Percentiles rank a stretch among this genome's conserved stretches.
Conservation (phyloP, 805 yeast genomes). For the Pichia nakasei region DNA sequence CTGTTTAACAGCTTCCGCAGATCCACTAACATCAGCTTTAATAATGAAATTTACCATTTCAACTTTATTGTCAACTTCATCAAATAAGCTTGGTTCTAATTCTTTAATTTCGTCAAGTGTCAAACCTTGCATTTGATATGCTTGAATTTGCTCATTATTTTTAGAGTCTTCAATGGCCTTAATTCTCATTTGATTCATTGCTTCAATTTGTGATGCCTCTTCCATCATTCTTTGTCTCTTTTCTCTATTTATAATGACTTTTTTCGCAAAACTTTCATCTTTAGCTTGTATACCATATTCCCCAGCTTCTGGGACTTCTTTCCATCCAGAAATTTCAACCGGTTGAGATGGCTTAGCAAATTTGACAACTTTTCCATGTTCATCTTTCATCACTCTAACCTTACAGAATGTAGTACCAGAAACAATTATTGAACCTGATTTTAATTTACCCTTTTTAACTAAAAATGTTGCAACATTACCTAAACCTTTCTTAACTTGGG, state of each 20-base stretch:
- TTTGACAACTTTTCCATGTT: conserved; percentile 52
- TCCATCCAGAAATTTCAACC: conserved; percentile 91
- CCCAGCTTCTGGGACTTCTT: conserved; percentile 85
- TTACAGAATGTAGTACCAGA: conserved; percentile 86
- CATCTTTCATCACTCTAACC: conserved; percentile 71
- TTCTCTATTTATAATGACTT: conserved; percentile 57
- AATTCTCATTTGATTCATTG: conserved; percentile 58
- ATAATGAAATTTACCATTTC: conserved; percentile 53
- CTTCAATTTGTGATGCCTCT: conserved; percentile 58
- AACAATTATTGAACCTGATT: conserved; percentile 63
- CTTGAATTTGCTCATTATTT: conserved; percentile 45
- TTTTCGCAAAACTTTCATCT: conserved; percentile 65
- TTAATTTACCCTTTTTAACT: conserved; percentile 69
- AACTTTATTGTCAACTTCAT: conserved; percentile 20
- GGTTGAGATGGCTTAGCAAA: conserved; percentile 82
- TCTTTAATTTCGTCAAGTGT: conserved; percentile 37
- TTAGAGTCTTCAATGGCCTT: conserved; percentile 44
- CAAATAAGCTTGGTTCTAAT: conserved; percentile 26
- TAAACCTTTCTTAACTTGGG: conserved; percentile 69
- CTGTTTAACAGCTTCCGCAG: conserved; percentile 87
- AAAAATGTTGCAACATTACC: conserved; percentile 84
- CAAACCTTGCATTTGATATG: conserved; percentile 54
- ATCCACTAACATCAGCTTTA: conserved; percentile 90
- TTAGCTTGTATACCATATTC: conserved; percentile 72
- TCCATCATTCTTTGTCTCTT: conserved; percentile 43